Evolutionary conservation across 2,329 filamentous ascomycete genomes (phyloP).

Genomic region (Diaporthe citri): DNA sequence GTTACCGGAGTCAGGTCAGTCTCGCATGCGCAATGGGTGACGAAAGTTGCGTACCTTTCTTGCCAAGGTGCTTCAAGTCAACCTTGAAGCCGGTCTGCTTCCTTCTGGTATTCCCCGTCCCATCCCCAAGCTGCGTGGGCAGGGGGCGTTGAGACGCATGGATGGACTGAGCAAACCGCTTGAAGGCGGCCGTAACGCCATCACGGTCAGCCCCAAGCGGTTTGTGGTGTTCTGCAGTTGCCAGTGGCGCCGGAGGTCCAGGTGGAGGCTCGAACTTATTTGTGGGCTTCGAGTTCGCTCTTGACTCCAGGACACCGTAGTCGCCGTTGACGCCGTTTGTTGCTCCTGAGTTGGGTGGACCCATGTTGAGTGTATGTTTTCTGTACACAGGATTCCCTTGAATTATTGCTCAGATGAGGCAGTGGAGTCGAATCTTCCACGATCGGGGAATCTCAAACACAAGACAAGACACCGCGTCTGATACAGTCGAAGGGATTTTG

Average conservation of each 20-base stretch:
- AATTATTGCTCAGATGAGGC: background rate
- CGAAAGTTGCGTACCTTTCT: conserved; percentile 53
- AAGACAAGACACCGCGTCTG: background rate
- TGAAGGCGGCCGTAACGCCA: conserved; percentile 51
- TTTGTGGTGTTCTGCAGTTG: conserved; percentile 40
- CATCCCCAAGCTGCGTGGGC: conserved; percentile 73
- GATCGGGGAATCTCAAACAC: background rate
- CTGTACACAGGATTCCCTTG: background rate
- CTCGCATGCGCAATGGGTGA: background rate
- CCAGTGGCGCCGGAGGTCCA: conserved; percentile 36
- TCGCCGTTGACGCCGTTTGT: conserved; percentile 7
- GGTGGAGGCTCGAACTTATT: conserved; percentile 39
- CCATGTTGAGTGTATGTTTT: background rate
- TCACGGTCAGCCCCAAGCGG: conserved; percentile 47
- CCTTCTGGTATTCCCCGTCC: conserved; percentile 65
- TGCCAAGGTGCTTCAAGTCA: conserved; percentile 69
- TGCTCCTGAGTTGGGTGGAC: background rate
- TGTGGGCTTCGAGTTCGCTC: conserved; percentile 3
- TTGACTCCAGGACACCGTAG: background rate
- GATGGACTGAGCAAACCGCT: conserved; percentile 51
- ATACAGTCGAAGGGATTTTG: background rate
- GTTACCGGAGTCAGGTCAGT: conserved; percentile 42
- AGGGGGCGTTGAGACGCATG: conserved; percentile 70
- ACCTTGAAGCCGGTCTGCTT: conserved; percentile 64
- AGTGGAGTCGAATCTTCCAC: background rate